A percentile compares a stretch with the other conserved stretches of the same genome.
phyloP scores from a whole-genome alignment of 805 yeast species.

The Candida cerambycidarum region DNA sequence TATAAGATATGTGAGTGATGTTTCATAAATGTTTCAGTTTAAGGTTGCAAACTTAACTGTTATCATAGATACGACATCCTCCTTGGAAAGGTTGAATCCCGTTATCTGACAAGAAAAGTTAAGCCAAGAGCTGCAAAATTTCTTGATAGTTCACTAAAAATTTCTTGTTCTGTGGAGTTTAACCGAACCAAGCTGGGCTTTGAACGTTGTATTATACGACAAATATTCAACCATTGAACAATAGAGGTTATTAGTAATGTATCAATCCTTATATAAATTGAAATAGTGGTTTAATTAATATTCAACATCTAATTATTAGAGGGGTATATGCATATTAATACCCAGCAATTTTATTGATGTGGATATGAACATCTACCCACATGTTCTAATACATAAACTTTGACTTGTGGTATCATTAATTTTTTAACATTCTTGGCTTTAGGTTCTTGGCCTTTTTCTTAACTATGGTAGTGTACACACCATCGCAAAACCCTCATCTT shows the following conservation, averaged over 20 bases:
- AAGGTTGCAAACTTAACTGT: no score
- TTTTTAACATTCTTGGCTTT: not conserved
- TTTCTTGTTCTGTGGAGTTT: not conserved
- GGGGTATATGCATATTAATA: no score
- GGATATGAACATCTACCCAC: not conserved
- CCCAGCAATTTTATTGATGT: no score
- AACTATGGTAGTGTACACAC: not conserved
- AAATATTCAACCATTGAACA: not conserved
- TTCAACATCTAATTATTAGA: no score
- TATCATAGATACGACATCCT: no score
- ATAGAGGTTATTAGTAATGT: not conserved
- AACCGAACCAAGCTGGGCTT: not conserved
- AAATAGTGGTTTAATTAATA: no score
- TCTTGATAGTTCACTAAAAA: no score
- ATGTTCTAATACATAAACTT: not conserved
- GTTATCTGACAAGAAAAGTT: conserved; percentile 1
- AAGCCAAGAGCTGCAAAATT: conserved; percentile 3
- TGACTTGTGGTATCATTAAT: not conserved
- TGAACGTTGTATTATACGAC: not conserved
- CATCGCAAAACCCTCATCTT: not conserved
- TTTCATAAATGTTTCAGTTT: no score
- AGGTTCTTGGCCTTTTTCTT: not conserved
- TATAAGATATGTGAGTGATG: no score
- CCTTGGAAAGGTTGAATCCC: no score
- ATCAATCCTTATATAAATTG: no score